These are phyloP conservation scores for Pseudonectria foliicola DNA, from an alignment of 2,329 filamentous ascomycete genomes.

Conservation along the genomic window DNA sequence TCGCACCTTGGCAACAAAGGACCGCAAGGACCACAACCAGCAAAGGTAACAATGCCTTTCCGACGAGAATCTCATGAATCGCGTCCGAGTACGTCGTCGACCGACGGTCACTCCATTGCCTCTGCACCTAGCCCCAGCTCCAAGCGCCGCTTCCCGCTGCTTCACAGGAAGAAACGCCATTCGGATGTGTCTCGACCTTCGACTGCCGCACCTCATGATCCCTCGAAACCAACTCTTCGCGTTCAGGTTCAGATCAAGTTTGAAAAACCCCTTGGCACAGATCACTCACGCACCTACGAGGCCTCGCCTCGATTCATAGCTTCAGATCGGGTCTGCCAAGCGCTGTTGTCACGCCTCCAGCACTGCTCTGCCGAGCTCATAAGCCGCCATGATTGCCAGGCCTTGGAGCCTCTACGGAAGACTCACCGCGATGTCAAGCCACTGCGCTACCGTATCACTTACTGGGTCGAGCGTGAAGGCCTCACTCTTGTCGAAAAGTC, in stretches of 20 bases:
- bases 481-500: conserved; percentile 36
- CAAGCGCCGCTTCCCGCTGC: conserved; percentile 25
- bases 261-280: conserved; percentile 35
- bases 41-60: conserved; percentile 15
- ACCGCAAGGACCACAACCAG: conserved; percentile 1
- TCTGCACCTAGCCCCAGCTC: conserved; percentile 18
- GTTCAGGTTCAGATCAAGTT: conserved; percentile 41
- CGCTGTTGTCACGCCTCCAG: conserved; percentile 42
- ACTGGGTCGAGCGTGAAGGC: conserved; percentile 36
- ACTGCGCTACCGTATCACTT: conserved; percentile 41
- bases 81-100: conserved; percentile 18
- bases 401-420: conserved; percentile 33
- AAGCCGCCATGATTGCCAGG: conserved; percentile 43
- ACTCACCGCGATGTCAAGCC: conserved; percentile 33
- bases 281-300: conserved; percentile 39
- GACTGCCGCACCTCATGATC: conserved; percentile 9
- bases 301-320: conserved; percentile 37
- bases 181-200: conserved; percentile 16
- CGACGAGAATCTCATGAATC: conserved; percentile 3
- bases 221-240: conserved; percentile 23
- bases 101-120: conserved; percentile 15
- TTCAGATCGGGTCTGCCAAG: conserved; percentile 40
- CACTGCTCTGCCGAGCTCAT: conserved; percentile 47
- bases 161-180: conserved; percentile 20
- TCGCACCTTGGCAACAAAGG: not conserved